Evolutionary conservation across 306 rosid species (phyloP), one percentile per base, ranked within the genome.

Genomic region (Ammopiptanthus mongolicus): DNA sequence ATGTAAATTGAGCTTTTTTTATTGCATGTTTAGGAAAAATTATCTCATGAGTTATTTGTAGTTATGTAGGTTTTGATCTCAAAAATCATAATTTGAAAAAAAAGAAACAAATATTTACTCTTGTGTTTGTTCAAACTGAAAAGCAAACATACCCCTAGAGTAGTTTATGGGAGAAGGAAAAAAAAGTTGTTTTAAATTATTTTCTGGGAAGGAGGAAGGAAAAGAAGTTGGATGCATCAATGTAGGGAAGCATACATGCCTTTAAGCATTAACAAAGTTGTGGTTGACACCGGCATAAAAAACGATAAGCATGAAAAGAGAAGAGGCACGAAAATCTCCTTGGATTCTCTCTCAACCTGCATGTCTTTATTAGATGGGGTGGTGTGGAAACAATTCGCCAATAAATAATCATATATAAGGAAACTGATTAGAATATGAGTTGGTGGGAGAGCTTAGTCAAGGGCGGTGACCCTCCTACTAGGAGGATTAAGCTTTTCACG

Each of bases 401-500:
- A 64, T 62, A 22, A 1, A n/a, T 52, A 76, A 6, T 55, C 0
- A 42, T 51, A 63, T 61, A 52, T 1, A n/a, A 46, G 25, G 28
- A 62, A 72, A 14, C 11, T 39, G 55, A 48, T 50, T 0, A 9
- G 46, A 58, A 22, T 29, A 53, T 77, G 15, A 82, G 83, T 78
- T 53, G 91, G 87, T 79, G 19, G 64, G 5, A 47, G 64, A 71
- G 25, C 65, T 60, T 78, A 73, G 83, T 78, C 82, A 77, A 55
- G 62, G 60, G 63, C 82, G 66, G 71, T 82, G 89, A 81, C 88
- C 78, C 62, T 80, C 64, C 91, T 84, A 74, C 89, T 25, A 77
- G 53, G 68, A 64, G 28, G 48, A 69, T 66, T 42, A 46, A 55
- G 71, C 63, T 58, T 48, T 23, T 55, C n/a, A 51, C 50, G 33